Base-by-base conservation (phyloP, 495 filamentous ascomycete genomes). In the Podospora appendiculata region DNA sequence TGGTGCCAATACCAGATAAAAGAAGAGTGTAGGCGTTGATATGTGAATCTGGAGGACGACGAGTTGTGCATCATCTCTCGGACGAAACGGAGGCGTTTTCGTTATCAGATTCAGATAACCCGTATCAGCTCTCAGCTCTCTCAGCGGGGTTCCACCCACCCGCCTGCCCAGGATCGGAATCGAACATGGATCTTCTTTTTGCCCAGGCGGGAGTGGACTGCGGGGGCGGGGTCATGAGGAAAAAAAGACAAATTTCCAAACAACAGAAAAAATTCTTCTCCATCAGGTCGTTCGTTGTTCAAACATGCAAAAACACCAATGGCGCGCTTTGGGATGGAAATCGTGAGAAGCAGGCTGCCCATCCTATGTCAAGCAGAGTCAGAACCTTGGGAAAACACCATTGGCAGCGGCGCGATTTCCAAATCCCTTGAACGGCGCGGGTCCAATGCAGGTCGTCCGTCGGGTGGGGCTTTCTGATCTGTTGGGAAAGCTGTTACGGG, bases 401-500 rank as follows among this genome's bases (percentile, higher is more conserved):
- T 2, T 38, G 36, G 36, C 10, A 38, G 36, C 36, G 36, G 36
- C 13, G 36, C 36, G 3, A 38, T 38, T 38, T 1, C 36, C 9
- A 38, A 38, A 38, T 38, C 9, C 25, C 25, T 25, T 11, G 13
- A 7, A 38, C 36, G 36, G 7, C 13, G 36, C 36, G 13, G 36
- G 13, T 7, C 36, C 36, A 13, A 38, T 38, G 36, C 36, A 38
- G 13, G 36, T 38, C 36, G 36, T 10, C 8, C 36, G 36, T 13
- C 16, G 8, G 41, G 41, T 42, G 41, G 41, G 14, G 41, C 16
- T 41, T 42, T 50, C n/a, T 41, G 46, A 51, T 55, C 53, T 55
- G 53, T 55, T 55, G 53, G 53, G 47, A 19, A 54, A 41, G 38
- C 53, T 51, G 40, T 35, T 14, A 2, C 4, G 11, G 43, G 43